These are phyloP conservation scores for Fusarium goolgardi DNA, from an alignment of 2,329 filamentous ascomycete genomes.

Conservation along the genomic window DNA sequence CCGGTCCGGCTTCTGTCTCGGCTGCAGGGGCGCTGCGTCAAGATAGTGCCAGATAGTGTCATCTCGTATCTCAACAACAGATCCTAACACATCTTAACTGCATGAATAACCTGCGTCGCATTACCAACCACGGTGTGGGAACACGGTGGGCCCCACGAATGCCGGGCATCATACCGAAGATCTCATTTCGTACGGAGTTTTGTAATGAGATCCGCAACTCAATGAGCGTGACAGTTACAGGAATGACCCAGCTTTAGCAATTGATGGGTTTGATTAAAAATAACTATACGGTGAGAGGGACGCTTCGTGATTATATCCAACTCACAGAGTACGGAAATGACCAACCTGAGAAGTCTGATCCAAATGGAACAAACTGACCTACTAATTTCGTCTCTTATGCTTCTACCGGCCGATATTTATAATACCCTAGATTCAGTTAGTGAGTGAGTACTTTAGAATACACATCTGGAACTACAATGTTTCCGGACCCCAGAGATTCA, in stretches of 20 bases:
- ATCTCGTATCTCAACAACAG: fast-evolving
- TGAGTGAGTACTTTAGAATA: neutral
- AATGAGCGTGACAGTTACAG: neutral
- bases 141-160: slow-evolving; percentile 13
- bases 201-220: slow-evolving; percentile 2
- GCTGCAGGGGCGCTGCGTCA: slow-evolving; percentile 15
- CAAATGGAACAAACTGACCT: too few relatives aligned
- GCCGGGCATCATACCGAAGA: slow-evolving; percentile 29
- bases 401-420: too few relatives aligned
- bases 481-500: neutral
- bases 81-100: slow-evolving; percentile 25
- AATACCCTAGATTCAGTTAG: neutral
- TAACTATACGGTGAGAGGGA: neutral
- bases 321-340: too few relatives aligned
- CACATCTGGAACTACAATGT: neutral
- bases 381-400: too few relatives aligned
- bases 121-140: slow-evolving; percentile 12
- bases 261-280: neutral
- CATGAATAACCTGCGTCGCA: neutral
- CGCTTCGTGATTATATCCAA: neutral
- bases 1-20: slow-evolving; percentile 46
- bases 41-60: slow-evolving; percentile 21
- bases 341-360: too few relatives aligned
- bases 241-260: slow-evolving; percentile 9
- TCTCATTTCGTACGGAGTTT: slow-evolving; percentile 13